A percentile compares a stretch with the other conserved stretches of the same genome.
Evolutionary conservation across 75 land plant genomes (phyloP).

Genomic region (Cupressus sempervirens): DNA sequence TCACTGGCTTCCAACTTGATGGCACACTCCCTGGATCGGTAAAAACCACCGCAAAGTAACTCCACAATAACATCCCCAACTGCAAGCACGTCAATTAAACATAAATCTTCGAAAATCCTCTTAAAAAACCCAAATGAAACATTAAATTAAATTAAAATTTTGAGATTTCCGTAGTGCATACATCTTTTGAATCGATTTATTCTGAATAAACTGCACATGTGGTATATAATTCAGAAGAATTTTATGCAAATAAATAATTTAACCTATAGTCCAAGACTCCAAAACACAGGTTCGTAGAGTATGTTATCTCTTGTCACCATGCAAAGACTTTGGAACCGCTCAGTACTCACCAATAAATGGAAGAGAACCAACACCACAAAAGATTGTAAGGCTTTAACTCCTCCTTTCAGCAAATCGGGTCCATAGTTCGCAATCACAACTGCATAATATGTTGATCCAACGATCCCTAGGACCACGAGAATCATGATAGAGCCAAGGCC

Average conservation of each 20-base stretch:
- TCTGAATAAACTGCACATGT: neutral
- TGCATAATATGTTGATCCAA: constrained; percentile 45
- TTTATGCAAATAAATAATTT: neutral
- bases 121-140: neutral
- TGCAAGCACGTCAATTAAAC: constrained; percentile 27
- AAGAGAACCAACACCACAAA: constrained; percentile 48
- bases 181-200: neutral
- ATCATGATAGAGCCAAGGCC: constrained; percentile 50
- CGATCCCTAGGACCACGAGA: constrained; percentile 38
- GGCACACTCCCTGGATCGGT: constrained; percentile 85
- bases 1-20: constrained; percentile 54
- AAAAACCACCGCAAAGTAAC: constrained; percentile 68
- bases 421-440: constrained; percentile 47
- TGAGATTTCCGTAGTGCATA: neutral
- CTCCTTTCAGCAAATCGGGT: constrained; percentile 37
- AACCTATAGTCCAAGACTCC: neutral
- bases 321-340: neutral
- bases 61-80: constrained; percentile 71
- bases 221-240: neutral
- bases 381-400: constrained; percentile 22
- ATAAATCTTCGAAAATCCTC: neutral
- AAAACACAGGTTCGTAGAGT: neutral
- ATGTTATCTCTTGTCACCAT: neutral
- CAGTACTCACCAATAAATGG: constrained; percentile 54
- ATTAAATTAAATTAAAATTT: neutral